Percentiles rank a stretch among this genome's conserved stretches.
These are phyloP conservation scores for Canavalia gladiata DNA, from an alignment of 306 rosid genomes.

Conservation along the genomic window DNA sequence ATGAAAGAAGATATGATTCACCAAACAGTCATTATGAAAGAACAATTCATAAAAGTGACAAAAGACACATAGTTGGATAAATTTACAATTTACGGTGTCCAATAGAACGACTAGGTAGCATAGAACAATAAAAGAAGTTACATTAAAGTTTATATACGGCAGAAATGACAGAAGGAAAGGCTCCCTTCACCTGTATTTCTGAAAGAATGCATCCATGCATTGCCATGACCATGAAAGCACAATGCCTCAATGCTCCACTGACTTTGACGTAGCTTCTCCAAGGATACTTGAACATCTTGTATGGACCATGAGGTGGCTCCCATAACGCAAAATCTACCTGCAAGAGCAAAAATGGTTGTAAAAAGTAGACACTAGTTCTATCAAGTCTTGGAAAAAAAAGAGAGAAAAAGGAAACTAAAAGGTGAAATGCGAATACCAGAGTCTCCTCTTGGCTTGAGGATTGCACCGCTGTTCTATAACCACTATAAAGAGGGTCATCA, in stretches of 20 bases:
- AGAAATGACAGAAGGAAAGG: constrained; percentile 5
- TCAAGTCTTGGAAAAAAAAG: constrained; percentile 5
- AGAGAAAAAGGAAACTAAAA: background rate
- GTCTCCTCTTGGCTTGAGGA: constrained; percentile 79
- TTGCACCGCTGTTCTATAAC: constrained; percentile 79
- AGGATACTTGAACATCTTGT: constrained; percentile 69
- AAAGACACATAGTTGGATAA: too few relatives aligned
- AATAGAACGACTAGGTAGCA: background rate
- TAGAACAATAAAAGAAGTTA: background rate
- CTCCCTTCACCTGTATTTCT: constrained; percentile 74
- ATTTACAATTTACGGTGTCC: background rate
- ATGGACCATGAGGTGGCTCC: constrained; percentile 91
- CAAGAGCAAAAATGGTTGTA: constrained; percentile 1
- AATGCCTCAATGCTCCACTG: constrained; percentile 81
- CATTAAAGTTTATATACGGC: background rate
- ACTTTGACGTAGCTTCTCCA: constrained; percentile 73
- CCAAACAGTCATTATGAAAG: background rate
- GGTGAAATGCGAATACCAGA: constrained; percentile 59
- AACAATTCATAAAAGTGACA: background rate
- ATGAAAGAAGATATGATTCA: background rate
- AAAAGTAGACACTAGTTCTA: constrained; percentile 12
- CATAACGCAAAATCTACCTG: constrained; percentile 82
- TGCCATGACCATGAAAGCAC: constrained; percentile 87
- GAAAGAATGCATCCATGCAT: constrained; percentile 89
- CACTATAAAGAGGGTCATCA: constrained; percentile 76